phyloP scores from a whole-genome alignment of 768 basidiomycete species.

The Hortiboletus flavorubellus region DNA sequence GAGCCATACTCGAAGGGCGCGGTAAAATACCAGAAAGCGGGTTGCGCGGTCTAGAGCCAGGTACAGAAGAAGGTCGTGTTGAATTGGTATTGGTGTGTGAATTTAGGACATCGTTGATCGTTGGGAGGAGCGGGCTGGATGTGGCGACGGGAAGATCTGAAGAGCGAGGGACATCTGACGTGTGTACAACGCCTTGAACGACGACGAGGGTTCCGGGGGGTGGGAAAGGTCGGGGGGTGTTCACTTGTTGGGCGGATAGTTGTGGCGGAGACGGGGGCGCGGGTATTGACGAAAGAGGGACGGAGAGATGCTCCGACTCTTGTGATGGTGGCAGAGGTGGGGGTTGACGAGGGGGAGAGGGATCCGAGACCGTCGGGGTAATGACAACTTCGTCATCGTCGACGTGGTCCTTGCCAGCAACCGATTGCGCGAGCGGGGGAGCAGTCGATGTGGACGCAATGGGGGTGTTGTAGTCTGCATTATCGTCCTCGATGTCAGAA shows the following conservation, averaged over 20 bases:
- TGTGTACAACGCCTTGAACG: conserved; percentile 81
- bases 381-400: conserved; percentile 23
- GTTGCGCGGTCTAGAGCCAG: conserved; percentile 31
- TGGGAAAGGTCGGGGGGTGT: conserved; percentile 50
- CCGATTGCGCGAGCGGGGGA: conserved; percentile 3
- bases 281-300: conserved; percentile 12
- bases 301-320: conserved; percentile 12
- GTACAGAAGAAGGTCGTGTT: conserved; percentile 22
- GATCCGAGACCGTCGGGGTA: conserved; percentile 12
- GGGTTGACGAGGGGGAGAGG: conserved; percentile 8
- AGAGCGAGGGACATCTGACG: conserved; percentile 56
- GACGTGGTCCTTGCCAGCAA: not conserved
- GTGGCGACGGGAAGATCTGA: conserved; percentile 20
- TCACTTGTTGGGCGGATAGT: conserved; percentile 22
- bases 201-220: conserved; percentile 78
- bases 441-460: conserved; percentile 21
- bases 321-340: conserved; percentile 10
- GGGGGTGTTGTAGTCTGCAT: not conserved
- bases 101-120: conserved; percentile 6
- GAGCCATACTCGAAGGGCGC: conserved; percentile 34
- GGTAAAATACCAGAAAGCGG: conserved; percentile 40
- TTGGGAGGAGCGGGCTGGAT: conserved; percentile 7
- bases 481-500: conserved; percentile 3
- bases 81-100: conserved; percentile 2
- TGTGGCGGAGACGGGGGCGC: conserved; percentile 19